phyloP scores from a whole-genome alignment of 768 basidiomycete genomes.

The Artomyces pyxidatus region DNA sequence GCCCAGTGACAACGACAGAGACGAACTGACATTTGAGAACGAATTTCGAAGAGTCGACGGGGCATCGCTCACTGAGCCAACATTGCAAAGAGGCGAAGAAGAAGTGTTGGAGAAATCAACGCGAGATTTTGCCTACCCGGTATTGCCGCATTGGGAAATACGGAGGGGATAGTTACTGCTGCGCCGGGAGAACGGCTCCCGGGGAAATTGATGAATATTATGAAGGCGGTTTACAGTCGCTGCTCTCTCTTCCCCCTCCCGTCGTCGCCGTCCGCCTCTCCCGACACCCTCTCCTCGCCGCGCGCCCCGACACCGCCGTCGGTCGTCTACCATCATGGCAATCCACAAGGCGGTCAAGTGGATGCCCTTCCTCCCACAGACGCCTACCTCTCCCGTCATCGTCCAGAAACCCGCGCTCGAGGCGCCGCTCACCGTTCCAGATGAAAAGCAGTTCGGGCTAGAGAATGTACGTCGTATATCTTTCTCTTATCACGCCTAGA shows the following conservation, averaged over 20 bases:
- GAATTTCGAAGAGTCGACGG: too few relatives aligned
- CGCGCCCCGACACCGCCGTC: neutral
- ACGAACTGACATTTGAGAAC: too few relatives aligned
- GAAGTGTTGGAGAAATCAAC: too few relatives aligned
- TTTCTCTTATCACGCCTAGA: constrained; percentile 7
- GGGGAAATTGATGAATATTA: constrained; percentile 1
- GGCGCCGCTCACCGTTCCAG: constrained; percentile 40
- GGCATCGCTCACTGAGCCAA: too few relatives aligned
- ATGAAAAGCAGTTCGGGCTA: constrained; percentile 88
- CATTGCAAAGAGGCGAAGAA: too few relatives aligned
- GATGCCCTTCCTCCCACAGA: constrained; percentile 13
- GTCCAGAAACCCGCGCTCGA: neutral
- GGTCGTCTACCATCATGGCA: constrained; percentile 8
- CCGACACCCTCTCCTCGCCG: neutral
- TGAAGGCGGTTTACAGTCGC: neutral
- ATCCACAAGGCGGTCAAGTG: constrained; percentile 15
- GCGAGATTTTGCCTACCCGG: too few relatives aligned
- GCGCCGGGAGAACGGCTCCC: constrained; percentile 1
- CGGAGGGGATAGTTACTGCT: too few relatives aligned
- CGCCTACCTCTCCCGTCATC: constrained; percentile 1
- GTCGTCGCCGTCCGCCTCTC: constrained; percentile 1
- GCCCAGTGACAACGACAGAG: too few relatives aligned
- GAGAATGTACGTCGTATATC: constrained; percentile 71
- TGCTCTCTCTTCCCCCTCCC: too few relatives aligned
- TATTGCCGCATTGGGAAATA: too few relatives aligned